Evolutionary conservation across 1,284 basidiomycete species (phyloP), one percentile per base, ranked within the genome.

Genomic region (Moesziomyces aphidis): DNA sequence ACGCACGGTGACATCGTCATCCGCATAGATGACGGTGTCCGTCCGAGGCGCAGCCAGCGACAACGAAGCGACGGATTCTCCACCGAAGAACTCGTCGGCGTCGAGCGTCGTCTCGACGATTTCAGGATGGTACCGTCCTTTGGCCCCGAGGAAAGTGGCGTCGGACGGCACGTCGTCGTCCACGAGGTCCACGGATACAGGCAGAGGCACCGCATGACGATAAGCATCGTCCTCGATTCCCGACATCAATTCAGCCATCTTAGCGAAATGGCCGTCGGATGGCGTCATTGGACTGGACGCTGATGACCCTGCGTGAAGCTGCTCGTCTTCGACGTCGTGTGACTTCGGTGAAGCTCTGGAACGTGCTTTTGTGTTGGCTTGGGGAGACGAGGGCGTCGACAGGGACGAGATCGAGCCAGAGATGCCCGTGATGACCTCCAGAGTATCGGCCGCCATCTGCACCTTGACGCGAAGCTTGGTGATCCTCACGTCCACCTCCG

Each of bases 161-260:
- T 98, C 95, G 19, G 89, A 92, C 0, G 95, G 95, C 13, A 98
- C 87, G 81, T 98, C 94, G 80, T 98, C 96, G 46, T 89, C 87
- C 50, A 98, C 91, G 89, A 97, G 91, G 84, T 98, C 95, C 4
- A 93, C 90, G 5, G 90, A 88, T 5, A 90, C 89, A 7, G 85
- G 79, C 69, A 93, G 44, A 17, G 72, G 91, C 0, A 92, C 92
- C 7, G 90, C 83, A 23, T 87, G 87, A 52, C 86, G 88, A 86
- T 97, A 97, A 0, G 94, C 93, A 42, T 92, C 85, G 61, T 95
- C 91, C 63, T 97, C 94, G 26, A 97, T 86, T 19, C 92, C 93
- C 56, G 89, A 92, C 44, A 61, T 49, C 13, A 80, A 49, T 28
- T 60, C 60, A 0, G 61, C 65, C 59, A 63, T 66, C 31, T 53